A percentile compares a stretch with the other conserved stretches of the same genome.
Conservation (phyloP, 164 flowering plant genomes). For the Santalum album region DNA sequence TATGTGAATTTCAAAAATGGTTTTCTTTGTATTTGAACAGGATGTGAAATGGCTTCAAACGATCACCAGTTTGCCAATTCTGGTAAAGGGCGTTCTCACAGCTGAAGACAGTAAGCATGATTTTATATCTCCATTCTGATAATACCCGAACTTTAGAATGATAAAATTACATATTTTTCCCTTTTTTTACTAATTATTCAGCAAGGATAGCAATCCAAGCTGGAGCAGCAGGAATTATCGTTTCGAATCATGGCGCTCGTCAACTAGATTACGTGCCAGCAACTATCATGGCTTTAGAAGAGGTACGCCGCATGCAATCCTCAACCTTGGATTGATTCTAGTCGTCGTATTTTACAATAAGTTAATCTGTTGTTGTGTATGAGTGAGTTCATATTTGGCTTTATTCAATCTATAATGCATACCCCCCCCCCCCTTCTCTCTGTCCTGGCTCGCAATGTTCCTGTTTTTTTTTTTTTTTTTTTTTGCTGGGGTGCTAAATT, state of each 20-base stretch:
- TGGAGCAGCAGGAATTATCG: conserved; percentile 91
- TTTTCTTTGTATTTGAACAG: conserved; percentile 25
- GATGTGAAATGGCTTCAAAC: conserved; percentile 92
- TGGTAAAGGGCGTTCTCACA: conserved; percentile 87
- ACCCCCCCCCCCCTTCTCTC: no score
- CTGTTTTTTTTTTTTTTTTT: no score
- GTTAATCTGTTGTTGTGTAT: no score
- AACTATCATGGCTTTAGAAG: conserved; percentile 73
- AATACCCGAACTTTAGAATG: background rate
- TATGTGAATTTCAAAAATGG: background rate
- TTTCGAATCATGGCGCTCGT: conserved; percentile 96
- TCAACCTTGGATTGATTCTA: background rate
- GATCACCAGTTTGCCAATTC: conserved; percentile 73
- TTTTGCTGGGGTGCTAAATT: no score
- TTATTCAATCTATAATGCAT: no score
- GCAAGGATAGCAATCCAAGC: conserved; percentile 63
- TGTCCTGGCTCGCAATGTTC: no score
- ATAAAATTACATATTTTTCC: background rate
- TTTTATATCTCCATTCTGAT: background rate
- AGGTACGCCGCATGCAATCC: conserved; percentile 31
- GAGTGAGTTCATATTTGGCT: no score
- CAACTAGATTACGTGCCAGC: conserved; percentile 91
- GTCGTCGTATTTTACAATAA: no score
- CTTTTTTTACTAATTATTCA: conserved; percentile 15
- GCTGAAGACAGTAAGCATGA: conserved; percentile 74